phyloP scores from a whole-genome alignment of 768 basidiomycete species.

The Phylloporus arenicola region DNA sequence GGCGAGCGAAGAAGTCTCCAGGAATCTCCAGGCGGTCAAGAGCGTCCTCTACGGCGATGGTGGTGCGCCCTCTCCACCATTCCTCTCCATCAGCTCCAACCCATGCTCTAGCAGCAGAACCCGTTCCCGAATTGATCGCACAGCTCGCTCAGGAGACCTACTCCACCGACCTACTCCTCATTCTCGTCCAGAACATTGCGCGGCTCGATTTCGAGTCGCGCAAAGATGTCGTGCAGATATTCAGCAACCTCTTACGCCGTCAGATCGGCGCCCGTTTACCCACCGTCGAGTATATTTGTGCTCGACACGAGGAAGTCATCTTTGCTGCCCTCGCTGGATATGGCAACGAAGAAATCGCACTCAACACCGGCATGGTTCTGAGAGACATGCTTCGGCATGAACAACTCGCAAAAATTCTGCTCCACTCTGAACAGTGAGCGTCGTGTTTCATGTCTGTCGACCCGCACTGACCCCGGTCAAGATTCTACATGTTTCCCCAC shows the following conservation, averaged over 20 bases:
- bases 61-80: constrained; percentile 43
- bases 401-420: constrained; percentile 78
- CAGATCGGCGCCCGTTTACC: constrained; percentile 93
- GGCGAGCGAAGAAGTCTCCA: constrained; percentile 87
- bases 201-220: constrained; percentile 93
- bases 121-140: constrained; percentile 83
- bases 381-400: constrained; percentile 97
- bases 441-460: neutral
- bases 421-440: constrained; percentile 90
- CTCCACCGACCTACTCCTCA: constrained; percentile 77
- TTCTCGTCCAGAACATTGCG: constrained; percentile 75
- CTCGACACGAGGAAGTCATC: constrained; percentile 66
- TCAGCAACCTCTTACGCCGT: constrained; percentile 82
- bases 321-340: constrained; percentile 90
- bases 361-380: constrained; percentile 97
- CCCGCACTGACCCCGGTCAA: constrained; percentile 26
- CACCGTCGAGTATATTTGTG: constrained; percentile 90
- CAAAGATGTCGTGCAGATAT: constrained; percentile 79
- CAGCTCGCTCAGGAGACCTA: constrained; percentile 97
- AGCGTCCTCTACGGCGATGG: constrained; percentile 82
- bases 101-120: constrained; percentile 43
- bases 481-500: constrained; percentile 94
- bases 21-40: constrained; percentile 89
- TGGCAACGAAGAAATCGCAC: constrained; percentile 89
- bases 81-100: constrained; percentile 1